Evolutionary conservation across 805 yeast species (phyloP), one percentile per base, ranked within the genome.

Genomic region (Schwanniomyces vanrijiae): DNA sequence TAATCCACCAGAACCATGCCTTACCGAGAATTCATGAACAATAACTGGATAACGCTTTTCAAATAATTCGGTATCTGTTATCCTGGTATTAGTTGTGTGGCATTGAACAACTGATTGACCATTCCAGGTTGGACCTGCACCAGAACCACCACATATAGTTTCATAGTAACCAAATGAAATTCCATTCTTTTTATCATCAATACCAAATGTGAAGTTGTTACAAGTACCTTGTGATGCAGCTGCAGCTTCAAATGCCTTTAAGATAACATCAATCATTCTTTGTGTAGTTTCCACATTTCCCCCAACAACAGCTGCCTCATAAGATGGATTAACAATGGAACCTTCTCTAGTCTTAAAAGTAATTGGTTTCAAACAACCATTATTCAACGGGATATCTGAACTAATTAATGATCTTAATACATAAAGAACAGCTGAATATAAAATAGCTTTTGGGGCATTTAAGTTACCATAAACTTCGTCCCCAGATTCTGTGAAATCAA

Each of bases 211-310:
- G 56, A 92, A 81, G 67, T 92, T 94, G 67, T 94, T 92, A 65
- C 96, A 89, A 49, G 94, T 90, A 37, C 97, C 97, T 68, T 92
- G 98, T 1, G 97, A 90, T 54, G 90, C 97, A 2, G 97, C 97
- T 72, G 90, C 87, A 4, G 90, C 90, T 50, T 80, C 77, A 63
- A 94, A 90, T 0, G 98, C 94, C 57, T 84, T 85, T 59, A 92
- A 73, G 35, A 94, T 81, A 2, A 88, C 92, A 66, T 91, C 97
- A 0, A 96, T 90, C 40, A 94, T 83, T 56, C 97, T 78, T 66
- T 94, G 98, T 1, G 97, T 86, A 1, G 97, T 90, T 67, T 90
- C 83, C 4, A 90, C 96, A 61, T 90, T 90, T 8, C 96, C 96
- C 1, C 70, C 72, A 22, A 90, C 96, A 34, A 88, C 94, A 1